Base-by-base conservation (phyloP, 768 basidiomycete species). In the Chalciporus chontae region DNA sequence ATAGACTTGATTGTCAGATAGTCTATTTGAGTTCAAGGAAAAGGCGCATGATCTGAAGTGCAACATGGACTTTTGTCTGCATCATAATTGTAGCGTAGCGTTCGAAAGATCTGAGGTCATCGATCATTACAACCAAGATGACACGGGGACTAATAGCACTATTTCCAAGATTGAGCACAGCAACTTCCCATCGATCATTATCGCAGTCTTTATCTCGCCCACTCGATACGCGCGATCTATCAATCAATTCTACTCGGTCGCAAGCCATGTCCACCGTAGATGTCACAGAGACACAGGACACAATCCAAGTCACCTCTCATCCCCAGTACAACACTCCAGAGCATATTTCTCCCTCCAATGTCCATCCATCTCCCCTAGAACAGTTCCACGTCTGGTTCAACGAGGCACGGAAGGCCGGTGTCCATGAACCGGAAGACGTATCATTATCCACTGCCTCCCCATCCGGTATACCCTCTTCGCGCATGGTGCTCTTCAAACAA, bases 331-430 rank as follows among this genome's bases (percentile, higher is more conserved):
- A 79, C 53, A 77, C 86, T 8, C 70, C 74, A n/a, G 86, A 83
- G 45, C 68, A 78, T 36, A 73, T 90, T 27, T 74, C 84, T 1
- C 89, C 89, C 0, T 47, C 70, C n/a, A 73, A 73, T 31, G 81
- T 91, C 56, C 60, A 69, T 27, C 71, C 81, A 2, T 79, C 80
- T 49, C 95, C 95, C 0, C 73, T 97, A 45, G 80, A 80, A 44
- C 93, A 94, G 62, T 98, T 98, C 71, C 81, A 83, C 46, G 59
- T 69, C 26, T 98, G 95, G 95, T 90, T 98, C 72, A 79, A 81
- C 43, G 75, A 83, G 37, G 82, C 81, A 18, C 69, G 76, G 43
- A 73, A 74, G 40, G 60, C 67, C 18, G 74, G 72, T n/a, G 89
- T 94, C 6, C 66, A 71, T 40, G 93, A 96, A 68, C 92, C 94